These are phyloP conservation scores for Heritiera fomes DNA, from an alignment of 345 rosid species.

Conservation along the genomic window DNA sequence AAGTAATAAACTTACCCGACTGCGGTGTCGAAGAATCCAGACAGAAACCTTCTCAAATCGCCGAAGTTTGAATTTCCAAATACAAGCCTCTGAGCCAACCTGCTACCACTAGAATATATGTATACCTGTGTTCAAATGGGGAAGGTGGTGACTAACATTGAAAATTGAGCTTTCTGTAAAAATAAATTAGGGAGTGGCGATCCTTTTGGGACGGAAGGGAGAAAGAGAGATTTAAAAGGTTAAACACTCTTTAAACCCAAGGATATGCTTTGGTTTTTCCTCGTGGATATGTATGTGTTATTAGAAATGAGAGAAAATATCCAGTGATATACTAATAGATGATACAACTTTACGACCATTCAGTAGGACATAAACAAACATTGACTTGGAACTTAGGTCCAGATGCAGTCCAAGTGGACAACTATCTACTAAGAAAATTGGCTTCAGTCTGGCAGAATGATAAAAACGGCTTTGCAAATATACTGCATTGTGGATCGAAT, in stretches of 20 bases:
- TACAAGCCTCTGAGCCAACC: constrained; percentile 88
- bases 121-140: constrained; percentile 54
- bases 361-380: background rate
- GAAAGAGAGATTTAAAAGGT: background rate
- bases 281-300: background rate
- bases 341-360: background rate
- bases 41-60: constrained; percentile 76
- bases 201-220: background rate
- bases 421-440: background rate
- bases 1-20: constrained; percentile 59
- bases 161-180: background rate
- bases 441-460: background rate
- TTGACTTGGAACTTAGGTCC: background rate
- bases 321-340: background rate
- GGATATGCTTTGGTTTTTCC: background rate
- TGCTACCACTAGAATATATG: constrained; percentile 96
- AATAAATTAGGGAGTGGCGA: background rate
- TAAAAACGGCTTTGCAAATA: background rate
- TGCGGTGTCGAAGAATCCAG: constrained; percentile 81
- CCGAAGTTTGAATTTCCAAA: constrained; percentile 86
- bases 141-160: background rate
- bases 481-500: background rate
- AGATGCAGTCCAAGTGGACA: background rate
- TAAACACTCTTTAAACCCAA: background rate
- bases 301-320: background rate